A percentile compares a stretch with the other conserved stretches of the same genome.
Conservation (phyloP, 2,329 filamentous ascomycete species). For the Colletotrichum lupini region DNA sequence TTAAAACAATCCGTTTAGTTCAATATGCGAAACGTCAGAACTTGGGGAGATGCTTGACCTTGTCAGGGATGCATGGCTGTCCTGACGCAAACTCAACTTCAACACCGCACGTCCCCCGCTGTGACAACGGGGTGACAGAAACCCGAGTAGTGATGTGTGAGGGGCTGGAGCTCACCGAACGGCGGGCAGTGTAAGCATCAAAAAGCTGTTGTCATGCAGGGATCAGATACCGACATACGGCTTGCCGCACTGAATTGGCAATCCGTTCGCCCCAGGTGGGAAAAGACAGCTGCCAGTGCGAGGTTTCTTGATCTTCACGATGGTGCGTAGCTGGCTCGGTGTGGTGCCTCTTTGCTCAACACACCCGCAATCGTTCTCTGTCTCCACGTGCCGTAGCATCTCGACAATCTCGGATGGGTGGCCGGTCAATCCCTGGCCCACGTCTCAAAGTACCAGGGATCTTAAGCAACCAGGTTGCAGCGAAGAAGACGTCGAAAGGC, state of each 20-base stretch:
- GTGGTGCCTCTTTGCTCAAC: background rate
- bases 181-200: background rate
- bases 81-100: slow-evolving; percentile 33
- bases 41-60: slow-evolving; percentile 19
- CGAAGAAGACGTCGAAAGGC: background rate
- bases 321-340: no score
- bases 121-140: slow-evolving; percentile 30
- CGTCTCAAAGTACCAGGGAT: background rate
- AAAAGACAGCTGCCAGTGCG: slow-evolving; percentile 13
- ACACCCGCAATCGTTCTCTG: background rate
- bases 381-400: background rate
- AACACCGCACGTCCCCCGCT: slow-evolving; percentile 32
- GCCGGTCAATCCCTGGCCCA: no score
- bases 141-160: slow-evolving; percentile 18
- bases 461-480: background rate
- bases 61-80: slow-evolving; percentile 27
- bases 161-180: slow-evolving; percentile 2
- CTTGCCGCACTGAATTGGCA: background rate
- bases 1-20: slow-evolving; percentile 18
- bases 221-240: background rate
- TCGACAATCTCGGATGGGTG: background rate
- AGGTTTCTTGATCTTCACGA: background rate
- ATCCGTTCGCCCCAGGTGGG: background rate
- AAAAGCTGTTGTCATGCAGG: background rate
- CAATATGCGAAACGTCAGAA: slow-evolving; percentile 21